Evolutionary conservation across 225 moss, liverwort and hornwort genomes (phyloP), one percentile per base, ranked within the genome.

Genomic region (Polytrichum formosum): DNA sequence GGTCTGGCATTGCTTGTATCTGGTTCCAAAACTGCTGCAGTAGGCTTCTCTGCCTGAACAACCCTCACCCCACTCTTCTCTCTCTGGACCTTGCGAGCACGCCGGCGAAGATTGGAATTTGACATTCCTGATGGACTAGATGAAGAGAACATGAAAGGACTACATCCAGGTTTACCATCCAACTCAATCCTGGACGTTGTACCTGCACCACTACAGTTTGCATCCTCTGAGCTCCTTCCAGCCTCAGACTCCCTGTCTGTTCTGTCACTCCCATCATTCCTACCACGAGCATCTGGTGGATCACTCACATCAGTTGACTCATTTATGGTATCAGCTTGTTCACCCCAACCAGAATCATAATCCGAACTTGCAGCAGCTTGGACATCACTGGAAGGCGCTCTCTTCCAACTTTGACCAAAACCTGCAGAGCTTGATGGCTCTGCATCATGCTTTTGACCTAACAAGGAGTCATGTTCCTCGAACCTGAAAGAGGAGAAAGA

Each of bases 51-150:
- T 4, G 54, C 75, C 70, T 83, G 78, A 18, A 17, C 2, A 27
- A 72, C 70, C 65, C 77, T 78, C 0, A 70, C 78, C 22, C 64
- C 71, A 77, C 61, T 73, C 67, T 68, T 89, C 10, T 88, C 88
- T 64, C 75, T 65, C 6, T 68, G 83, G 26, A 60, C 80, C 81
- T 75, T 88, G 20, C 81, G 87, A 28, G 88, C 70, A 56, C 91
- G 87, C 53, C 90, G 84, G 67, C 85, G 84, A 5, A 81, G 70
- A 62, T 76, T 81, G 61, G 86, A 83, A 25, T 77, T 70, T 16
- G 82, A 73, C 70, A 79, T 81, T 53, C 84, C 80, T 60, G 84
- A 73, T 37, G 89, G 79, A 16, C 90, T 91, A 26, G 95, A 90
- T 46, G 46, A 46, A 7, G 90, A 79, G 59, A 95, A 92, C 55